Evolutionary conservation across 495 filamentous ascomycete species (phyloP).

Genomic region (Hypomontagnella monticulosa): DNA sequence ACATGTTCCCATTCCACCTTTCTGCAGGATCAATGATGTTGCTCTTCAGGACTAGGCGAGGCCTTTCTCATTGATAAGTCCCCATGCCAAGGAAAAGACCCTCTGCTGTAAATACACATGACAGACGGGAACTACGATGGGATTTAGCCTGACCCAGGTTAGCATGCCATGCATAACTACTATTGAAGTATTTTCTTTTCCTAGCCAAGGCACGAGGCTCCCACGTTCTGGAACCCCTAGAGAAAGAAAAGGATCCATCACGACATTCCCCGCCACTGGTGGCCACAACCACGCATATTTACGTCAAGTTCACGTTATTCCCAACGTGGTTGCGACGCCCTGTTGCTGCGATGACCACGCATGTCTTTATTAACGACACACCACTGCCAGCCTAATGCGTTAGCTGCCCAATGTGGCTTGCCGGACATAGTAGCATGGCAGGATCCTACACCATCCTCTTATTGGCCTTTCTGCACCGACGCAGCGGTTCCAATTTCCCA

Average conservation of each 20-base stretch:
- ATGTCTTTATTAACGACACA: slow-evolving; percentile 25
- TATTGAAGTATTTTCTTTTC: slow-evolving; percentile 24
- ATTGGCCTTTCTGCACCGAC: slow-evolving; percentile 41
- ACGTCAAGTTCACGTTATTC: slow-evolving; percentile 39
- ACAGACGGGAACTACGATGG: slow-evolving; percentile 1
- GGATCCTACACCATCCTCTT: slow-evolving; percentile 14
- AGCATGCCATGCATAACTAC: slow-evolving; percentile 16
- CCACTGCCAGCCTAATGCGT: slow-evolving; percentile 7
- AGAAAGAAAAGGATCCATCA: slow-evolving; percentile 21
- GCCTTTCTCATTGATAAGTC: background rate
- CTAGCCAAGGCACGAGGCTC: slow-evolving; percentile 14
- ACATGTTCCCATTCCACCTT: slow-evolving; percentile 18
- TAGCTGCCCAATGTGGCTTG: slow-evolving; percentile 35
- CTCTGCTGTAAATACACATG: background rate
- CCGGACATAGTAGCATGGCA: slow-evolving; percentile 19
- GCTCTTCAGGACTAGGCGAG: background rate
- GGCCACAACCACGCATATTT: slow-evolving; percentile 15
- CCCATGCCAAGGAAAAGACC: background rate
- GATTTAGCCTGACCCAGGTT: slow-evolving; percentile 9
- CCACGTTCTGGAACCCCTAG: slow-evolving; percentile 34
- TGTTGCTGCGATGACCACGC: slow-evolving; percentile 21
- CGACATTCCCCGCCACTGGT: slow-evolving; percentile 31
- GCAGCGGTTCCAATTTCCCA: slow-evolving; percentile 34
- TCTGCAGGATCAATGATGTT: slow-evolving; percentile 26
- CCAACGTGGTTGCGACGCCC: slow-evolving; percentile 31